These are phyloP conservation scores for Xylariaceae sp. DNA, from an alignment of 2,329 filamentous ascomycete species.

Conservation along the genomic window DNA sequence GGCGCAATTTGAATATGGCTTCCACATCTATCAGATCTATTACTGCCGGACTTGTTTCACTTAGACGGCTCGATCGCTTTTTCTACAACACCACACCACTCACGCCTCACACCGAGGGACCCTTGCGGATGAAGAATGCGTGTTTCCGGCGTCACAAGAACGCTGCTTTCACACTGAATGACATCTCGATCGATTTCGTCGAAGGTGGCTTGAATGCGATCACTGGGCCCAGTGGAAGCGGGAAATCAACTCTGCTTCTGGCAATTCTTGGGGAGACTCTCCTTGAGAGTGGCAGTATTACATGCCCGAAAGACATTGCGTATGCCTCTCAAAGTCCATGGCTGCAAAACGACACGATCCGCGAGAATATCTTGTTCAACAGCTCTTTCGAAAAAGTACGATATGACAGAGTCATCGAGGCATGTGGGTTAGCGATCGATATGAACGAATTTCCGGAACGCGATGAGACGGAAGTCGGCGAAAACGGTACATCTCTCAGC, in stretches of 20 bases:
- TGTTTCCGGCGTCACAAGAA: slow-evolving; percentile 48
- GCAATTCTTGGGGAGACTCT: slow-evolving; percentile 54
- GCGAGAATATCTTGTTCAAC: slow-evolving; percentile 53
- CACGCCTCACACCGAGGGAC: slow-evolving; percentile 45
- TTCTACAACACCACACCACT: slow-evolving; percentile 49
- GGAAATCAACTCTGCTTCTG: slow-evolving; percentile 54
- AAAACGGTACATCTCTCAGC: slow-evolving; percentile 52
- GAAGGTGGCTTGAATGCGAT: slow-evolving; percentile 53
- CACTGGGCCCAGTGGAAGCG: slow-evolving; percentile 51
- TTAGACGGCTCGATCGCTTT: slow-evolving; percentile 52
- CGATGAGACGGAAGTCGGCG: slow-evolving; percentile 50
- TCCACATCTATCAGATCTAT: slow-evolving; percentile 41
- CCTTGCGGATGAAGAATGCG: slow-evolving; percentile 42
- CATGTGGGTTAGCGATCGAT: slow-evolving; percentile 51
- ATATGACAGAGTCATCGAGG: slow-evolving; percentile 53
- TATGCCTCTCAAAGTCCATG: slow-evolving; percentile 56
- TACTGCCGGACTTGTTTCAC: slow-evolving; percentile 43
- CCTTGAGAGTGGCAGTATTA: slow-evolving; percentile 44
- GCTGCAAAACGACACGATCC: slow-evolving; percentile 54
- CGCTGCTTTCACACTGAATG: slow-evolving; percentile 45
- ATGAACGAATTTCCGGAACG: slow-evolving; percentile 47
- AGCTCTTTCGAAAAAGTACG: slow-evolving; percentile 46
- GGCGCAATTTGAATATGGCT: slow-evolving; percentile 48
- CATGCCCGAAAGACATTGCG: slow-evolving; percentile 48
- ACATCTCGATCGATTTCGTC: slow-evolving; percentile 49